Percentiles rank a stretch among this genome's conserved stretches.
Conservation (phyloP, 2,329 filamentous ascomycete genomes). For the Sclerotinia nivalis region DNA sequence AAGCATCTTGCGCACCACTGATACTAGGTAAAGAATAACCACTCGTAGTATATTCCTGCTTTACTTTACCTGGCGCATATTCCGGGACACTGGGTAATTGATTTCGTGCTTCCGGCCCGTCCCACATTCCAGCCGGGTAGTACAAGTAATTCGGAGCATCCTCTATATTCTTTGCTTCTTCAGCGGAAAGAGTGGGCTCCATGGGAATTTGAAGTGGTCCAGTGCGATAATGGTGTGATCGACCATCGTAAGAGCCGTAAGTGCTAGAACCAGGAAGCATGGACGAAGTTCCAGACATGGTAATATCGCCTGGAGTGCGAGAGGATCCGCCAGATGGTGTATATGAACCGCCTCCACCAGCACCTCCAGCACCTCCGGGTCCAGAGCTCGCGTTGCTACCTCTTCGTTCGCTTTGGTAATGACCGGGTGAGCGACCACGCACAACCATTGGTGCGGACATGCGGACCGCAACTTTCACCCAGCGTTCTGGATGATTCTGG, state of each 20-base stretch:
- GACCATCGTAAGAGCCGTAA: constrained; percentile 37
- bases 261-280: constrained; percentile 35
- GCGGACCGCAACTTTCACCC: constrained; percentile 59
- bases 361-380: constrained; percentile 48
- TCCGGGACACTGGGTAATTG: constrained; percentile 35
- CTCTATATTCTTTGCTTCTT: constrained; percentile 40
- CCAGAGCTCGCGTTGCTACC: constrained; percentile 55
- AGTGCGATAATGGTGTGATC: constrained; percentile 37
- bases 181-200: constrained; percentile 39
- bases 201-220: constrained; percentile 37
- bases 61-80: constrained; percentile 35
- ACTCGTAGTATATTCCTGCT: constrained; percentile 34
- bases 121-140: constrained; percentile 38
- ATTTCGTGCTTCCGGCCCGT: constrained; percentile 36
- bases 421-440: constrained; percentile 64
- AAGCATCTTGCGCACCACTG: constrained; percentile 29
- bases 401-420: constrained; percentile 57
- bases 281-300: constrained; percentile 36
- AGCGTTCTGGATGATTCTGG: constrained; percentile 43
- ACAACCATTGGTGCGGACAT: constrained; percentile 65
- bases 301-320: constrained; percentile 36
- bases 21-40: constrained; percentile 37
- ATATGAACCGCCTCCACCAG: constrained; percentile 38
- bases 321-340: constrained; percentile 33
- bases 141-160: constrained; percentile 39